Evolutionary conservation across 2,329 filamentous ascomycete species (phyloP).

Genomic region (Pleurostoma richardsiae): DNA sequence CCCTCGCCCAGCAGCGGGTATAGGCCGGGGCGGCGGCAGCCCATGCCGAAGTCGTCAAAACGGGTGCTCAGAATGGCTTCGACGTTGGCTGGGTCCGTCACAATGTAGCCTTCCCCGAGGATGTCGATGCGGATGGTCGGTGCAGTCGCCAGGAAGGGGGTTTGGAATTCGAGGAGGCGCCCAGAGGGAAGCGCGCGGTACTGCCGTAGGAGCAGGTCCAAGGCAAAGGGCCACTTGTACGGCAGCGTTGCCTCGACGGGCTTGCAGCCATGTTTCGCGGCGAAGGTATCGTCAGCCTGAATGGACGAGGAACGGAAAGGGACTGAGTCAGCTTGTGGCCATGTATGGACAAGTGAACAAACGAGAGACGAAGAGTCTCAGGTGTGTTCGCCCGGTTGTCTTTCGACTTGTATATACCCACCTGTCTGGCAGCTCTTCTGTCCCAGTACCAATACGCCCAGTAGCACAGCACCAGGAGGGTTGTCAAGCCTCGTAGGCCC

Average conservation of each 20-base stretch:
- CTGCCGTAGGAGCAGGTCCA: conserved; percentile 12
- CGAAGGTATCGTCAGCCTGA: conserved; percentile 1
- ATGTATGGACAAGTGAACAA: too few species aligned
- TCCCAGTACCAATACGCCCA: too few species aligned
- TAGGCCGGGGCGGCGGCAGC: conserved; percentile 13
- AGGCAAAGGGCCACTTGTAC: conserved; percentile 13
- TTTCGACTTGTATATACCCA: too few species aligned
- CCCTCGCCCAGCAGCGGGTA: conserved; percentile 25
- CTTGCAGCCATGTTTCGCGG: conserved; percentile 9
- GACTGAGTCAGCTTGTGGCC: too few species aligned
- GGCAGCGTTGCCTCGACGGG: conserved; percentile 9
- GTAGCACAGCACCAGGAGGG: too few species aligned
- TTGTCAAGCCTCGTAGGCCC: too few species aligned
- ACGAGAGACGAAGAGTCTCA: too few species aligned
- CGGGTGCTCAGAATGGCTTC: conserved; percentile 18
- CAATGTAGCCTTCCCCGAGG: conserved; percentile 8
- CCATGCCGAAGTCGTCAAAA: conserved; percentile 21
- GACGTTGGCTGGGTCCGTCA: conserved; percentile 19
- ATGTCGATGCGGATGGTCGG: conserved; percentile 9
- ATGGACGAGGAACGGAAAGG: too few species aligned
- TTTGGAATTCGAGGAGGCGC: conserved; percentile 8
- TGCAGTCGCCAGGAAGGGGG: conserved; percentile 7
- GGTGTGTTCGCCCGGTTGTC: too few species aligned
- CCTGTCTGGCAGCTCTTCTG: too few species aligned
- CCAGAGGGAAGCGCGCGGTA: conserved; percentile 7